Evolutionary conservation across 140 eudicot genomes (phyloP), one percentile per base, ranked within the genome.

Genomic region (Erigeron philadelphicus): DNA sequence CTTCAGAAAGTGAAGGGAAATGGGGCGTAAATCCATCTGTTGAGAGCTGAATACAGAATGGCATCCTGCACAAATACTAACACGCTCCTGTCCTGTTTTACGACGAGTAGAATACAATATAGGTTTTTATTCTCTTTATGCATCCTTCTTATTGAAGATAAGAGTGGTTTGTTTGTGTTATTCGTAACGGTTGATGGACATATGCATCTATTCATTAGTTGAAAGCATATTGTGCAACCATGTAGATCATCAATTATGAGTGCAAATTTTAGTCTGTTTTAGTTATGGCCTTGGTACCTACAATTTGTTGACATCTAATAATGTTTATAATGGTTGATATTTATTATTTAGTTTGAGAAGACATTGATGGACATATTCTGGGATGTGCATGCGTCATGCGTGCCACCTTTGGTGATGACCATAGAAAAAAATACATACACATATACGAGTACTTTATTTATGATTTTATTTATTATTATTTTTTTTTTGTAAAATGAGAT

Each of bases 11-110:
- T 0, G 90, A 90, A 52, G 81, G 88, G 50, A 90, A 82, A 78
- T 90, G 97, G 97, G 97, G 96, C 13, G 79, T 60, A 66, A 19
- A 75, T 67, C 87, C 86, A 16, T 86, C 88, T 17, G 81, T 61
- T 11, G 86, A 83, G 60, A 79, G 83, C 41, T 84, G 81, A 8
- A 57, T 75, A n/a, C 46, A 69, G 15, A 80, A 76, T 72, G 83
- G 83, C 19, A 42, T 19, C n/a, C 61, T 6, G 25, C 43, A 6
- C 43, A 59, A 50, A 18, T 56, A 19, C 31, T 25, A 59, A 21
- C 43, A 21, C 43, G 16, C 8, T 11, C 16, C 38, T 31, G 38
- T 31, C 2, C 4, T 3, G 4, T 31, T 31, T 2, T 31, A 31
- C 3, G 38, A 1, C 4, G 38, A 59, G 66, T 61, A 61, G 66